Evolutionary conservation across 768 basidiomycete genomes (phyloP), one percentile per base, ranked within the genome.

Genomic region (Phaffia tasmanica): DNA sequence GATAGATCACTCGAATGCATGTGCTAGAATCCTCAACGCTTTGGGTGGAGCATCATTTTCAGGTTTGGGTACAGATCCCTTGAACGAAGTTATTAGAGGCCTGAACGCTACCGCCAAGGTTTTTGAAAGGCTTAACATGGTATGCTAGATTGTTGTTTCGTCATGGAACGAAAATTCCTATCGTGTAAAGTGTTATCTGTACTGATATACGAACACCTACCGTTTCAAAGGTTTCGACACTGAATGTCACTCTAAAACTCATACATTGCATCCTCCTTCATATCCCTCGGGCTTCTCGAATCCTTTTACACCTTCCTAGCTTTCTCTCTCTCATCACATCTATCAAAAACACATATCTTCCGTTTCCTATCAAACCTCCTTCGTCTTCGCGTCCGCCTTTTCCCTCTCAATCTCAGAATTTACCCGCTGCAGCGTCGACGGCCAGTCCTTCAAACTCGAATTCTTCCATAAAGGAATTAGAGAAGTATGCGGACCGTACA

Each of bases 241-340:
- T 64, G 14, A 48, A 32, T 9, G 27, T 23, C 16, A 47, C 63
- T 3, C 35, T 64, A 35, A 64, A 64, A 27, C 63, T 64, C 16
- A 54, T 64, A 23, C 35, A 32, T 19, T 42, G 54, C 16, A 29
- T 67, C 0, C 19, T 35, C 42, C 21, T 67, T 8, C 66, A 67
- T 47, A 25, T 67, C 21, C 66, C 66, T 15, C 66, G 61, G 23
- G 53, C 61, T 25, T 51, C 59, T 27, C 53, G 35, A 23, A 23
- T 50, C 8, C 60, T 67, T 32, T 47, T 67, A 55, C 66, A 55
- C 19, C 61, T 63, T 2, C 66, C 61, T 8, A 32, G 42, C 21
- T 63, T 67, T 47, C 54, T 32, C 5, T 32, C 61, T 0, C 66
- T 67, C 47, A 29, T 67, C 60, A 35, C 55, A 18, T n/a, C 54